Evolutionary conservation across 805 yeast species (phyloP).

Genomic region (Cyberlindnera nakhonratchasimensis): DNA sequence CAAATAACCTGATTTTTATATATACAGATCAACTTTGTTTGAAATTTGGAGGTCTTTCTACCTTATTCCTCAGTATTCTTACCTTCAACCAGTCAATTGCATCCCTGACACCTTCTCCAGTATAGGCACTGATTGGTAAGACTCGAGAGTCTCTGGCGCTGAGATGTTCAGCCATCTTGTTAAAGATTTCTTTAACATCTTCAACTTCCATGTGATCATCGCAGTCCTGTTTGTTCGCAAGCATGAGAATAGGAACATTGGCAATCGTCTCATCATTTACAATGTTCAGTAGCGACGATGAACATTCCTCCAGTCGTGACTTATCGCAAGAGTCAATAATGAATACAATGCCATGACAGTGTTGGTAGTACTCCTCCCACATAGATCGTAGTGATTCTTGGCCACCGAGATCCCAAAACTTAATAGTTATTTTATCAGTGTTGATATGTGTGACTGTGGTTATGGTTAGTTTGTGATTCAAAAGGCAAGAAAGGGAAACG

Average conservation of each 20-base stretch:
- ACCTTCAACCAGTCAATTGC: slow-evolving; percentile 86
- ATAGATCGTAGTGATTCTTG: slow-evolving; percentile 78
- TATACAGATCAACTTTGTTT: not conserved
- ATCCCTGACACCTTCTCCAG: slow-evolving; percentile 73
- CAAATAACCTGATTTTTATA: too few species aligned
- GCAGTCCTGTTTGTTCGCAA: slow-evolving; percentile 91
- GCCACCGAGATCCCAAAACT: slow-evolving; percentile 97
- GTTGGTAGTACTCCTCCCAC: slow-evolving; percentile 84
- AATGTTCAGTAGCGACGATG: slow-evolving; percentile 53
- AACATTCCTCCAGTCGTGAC: slow-evolving; percentile 79
- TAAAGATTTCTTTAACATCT: slow-evolving; percentile 78
- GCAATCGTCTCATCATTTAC: slow-evolving; percentile 52
- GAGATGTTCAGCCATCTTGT: slow-evolving; percentile 75
- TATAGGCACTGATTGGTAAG: slow-evolving; percentile 83
- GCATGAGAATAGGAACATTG: slow-evolving; percentile 87
- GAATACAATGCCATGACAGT: slow-evolving; percentile 88
- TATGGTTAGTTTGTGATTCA: not conserved
- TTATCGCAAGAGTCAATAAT: slow-evolving; percentile 90
- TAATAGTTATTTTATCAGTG: slow-evolving; percentile 43
- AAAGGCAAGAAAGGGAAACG: not conserved
- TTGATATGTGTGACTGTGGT: slow-evolving; percentile 33
- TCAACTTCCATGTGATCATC: slow-evolving; percentile 68
- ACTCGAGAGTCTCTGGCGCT: slow-evolving; percentile 91
- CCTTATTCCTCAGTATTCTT: slow-evolving; percentile 51
- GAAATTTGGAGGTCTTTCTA: slow-evolving; percentile 34